A percentile compares a stretch with the other conserved stretches of the same genome.
Evolutionary conservation across 2,329 filamentous ascomycete genomes (phyloP).

Genomic region (Capronia epimyces): DNA sequence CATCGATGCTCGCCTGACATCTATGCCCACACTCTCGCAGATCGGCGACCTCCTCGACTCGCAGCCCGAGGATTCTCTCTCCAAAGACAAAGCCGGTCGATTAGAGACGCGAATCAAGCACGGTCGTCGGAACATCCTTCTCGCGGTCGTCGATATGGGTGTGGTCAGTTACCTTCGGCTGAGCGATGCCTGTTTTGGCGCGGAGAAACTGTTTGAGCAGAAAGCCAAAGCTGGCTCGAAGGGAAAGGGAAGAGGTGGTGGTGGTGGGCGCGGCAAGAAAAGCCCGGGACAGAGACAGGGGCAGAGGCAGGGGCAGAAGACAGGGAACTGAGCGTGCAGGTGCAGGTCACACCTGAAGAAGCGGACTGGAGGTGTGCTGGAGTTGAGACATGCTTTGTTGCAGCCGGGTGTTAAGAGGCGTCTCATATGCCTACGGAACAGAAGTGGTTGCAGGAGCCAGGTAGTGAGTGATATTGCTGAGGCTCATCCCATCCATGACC

Average conservation of each 20-base stretch:
- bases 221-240: constrained; percentile 32
- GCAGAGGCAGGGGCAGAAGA: background rate
- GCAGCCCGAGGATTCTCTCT: constrained; percentile 63
- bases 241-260: constrained; percentile 23
- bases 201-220: constrained; percentile 59
- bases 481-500: too few relatives aligned
- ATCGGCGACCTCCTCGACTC: constrained; percentile 66
- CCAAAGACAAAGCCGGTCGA: constrained; percentile 40
- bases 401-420: too few relatives aligned
- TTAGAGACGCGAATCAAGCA: constrained; percentile 77
- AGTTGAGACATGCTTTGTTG: too few relatives aligned
- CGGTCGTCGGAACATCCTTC: constrained; percentile 73
- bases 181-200: constrained; percentile 71
- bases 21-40: constrained; percentile 67
- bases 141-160: constrained; percentile 86
- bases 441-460: too few relatives aligned
- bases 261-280: constrained; percentile 30
- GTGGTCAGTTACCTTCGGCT: constrained; percentile 82
- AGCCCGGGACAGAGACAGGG: constrained; percentile 26
- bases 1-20: constrained; percentile 65
- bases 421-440: too few relatives aligned
- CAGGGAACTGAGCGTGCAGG: background rate
- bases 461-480: too few relatives aligned
- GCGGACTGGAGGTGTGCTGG: too few relatives aligned
- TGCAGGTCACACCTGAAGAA: background rate